Evolutionary conservation across 306 rosid genomes (phyloP).

Genomic region (Vigna trinervia): DNA sequence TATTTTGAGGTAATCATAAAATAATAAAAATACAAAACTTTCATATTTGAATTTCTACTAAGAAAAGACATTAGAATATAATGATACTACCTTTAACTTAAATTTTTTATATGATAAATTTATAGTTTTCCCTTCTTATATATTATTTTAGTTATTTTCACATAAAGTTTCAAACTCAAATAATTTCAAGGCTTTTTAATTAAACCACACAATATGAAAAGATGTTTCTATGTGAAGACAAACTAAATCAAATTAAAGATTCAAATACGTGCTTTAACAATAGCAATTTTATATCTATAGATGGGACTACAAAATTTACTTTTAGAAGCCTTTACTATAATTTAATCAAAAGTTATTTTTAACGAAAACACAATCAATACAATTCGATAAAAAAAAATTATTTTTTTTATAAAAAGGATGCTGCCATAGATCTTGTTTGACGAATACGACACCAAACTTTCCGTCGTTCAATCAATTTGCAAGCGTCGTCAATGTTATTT

Average conservation of each 20-base stretch:
- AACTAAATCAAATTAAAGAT: constrained; percentile 9
- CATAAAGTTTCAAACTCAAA: no score
- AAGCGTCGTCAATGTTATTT: neutral
- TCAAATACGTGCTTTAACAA: neutral
- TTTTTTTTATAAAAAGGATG: neutral
- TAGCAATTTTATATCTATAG: neutral
- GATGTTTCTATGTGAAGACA: constrained; percentile 6
- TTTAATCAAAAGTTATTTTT: no score
- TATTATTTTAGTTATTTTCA: no score
- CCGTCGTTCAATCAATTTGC: constrained; percentile 9
- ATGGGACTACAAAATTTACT: neutral
- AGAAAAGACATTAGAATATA: no score
- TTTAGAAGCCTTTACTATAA: neutral
- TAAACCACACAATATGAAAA: constrained; percentile 1
- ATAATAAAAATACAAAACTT: no score
- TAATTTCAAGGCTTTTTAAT: neutral
- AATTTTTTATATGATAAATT: no score
- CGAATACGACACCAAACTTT: constrained; percentile 7
- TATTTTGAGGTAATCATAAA: no score
- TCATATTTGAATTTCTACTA: no score
- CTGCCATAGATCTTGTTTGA: neutral
- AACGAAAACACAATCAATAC: no score
- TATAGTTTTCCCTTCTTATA: no score
- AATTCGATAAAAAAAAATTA: no score
- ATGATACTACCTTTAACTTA: no score